Evolutionary conservation across 179 eudicot species (phyloP), one percentile per base, ranked within the genome.

Genomic region (Gypsophila paniculata): DNA sequence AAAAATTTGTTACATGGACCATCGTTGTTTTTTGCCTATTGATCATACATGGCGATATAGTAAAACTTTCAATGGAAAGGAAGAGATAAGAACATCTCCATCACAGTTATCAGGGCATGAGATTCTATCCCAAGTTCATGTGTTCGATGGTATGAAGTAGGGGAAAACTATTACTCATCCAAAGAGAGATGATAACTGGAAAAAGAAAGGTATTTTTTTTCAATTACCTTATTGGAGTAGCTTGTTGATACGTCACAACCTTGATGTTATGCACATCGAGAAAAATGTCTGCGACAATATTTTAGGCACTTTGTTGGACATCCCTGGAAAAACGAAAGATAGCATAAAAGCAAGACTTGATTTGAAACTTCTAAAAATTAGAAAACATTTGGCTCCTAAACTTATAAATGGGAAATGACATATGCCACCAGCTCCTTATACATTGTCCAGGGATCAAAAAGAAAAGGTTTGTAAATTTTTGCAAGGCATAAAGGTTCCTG

Each of bases 211-310:
- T 9, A 42, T 42, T 6, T 42, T 42, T 6, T 42, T 42, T 42
- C 10, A 42, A 6, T 74, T 80, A 19, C 77, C 83, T n/a, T 80
- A 80, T 59, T 69, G 62, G 80, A 60, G 71, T 44, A 63, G 53
- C 63, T 17, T 74, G 13, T 5, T 23, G n/a, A 18, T 78, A 2
- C 73, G 58, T 22, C 71, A 73, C n/a, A 39, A 42, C 6, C 11
- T 42, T 6, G 46, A 42, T 42, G 46, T 42, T 2, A 42, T 42
- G 46, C 46, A 42, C 6, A 42, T 42, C 0, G 46, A 42, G 11
- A 42, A 42, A 42, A 42, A 42, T 42, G 46, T 42, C 5, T 73
- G 61, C 76, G 80, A 80, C 44, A 80, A 42, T 7, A 11, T 80
- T 10, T 15, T 73, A 8, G 77, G 77, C 13, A 76, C 74, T n/a